Conservation (phyloP, 495 filamentous ascomycete genomes). For the Penicillium manginii region DNA sequence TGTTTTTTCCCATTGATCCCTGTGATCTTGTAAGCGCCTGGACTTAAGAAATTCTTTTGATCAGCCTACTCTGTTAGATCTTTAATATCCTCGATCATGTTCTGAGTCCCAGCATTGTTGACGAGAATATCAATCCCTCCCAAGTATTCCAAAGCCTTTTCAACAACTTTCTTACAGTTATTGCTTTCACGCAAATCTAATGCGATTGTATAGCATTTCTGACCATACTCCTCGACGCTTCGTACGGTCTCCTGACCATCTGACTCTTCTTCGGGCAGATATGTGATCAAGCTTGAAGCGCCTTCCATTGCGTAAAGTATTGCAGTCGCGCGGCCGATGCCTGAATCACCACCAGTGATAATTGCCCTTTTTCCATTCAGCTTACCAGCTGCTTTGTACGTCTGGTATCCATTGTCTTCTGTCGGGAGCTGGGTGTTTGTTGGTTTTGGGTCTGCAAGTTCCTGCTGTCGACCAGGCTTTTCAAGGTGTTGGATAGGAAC, state of each 20-base stretch:
- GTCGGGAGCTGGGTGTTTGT: slow-evolving; percentile 69
- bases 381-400: slow-evolving; percentile 80
- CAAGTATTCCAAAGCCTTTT: slow-evolving; percentile 64
- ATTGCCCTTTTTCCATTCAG: slow-evolving; percentile 73
- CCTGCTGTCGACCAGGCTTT: slow-evolving; percentile 68
- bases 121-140: slow-evolving; percentile 76
- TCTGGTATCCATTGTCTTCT: slow-evolving; percentile 69
- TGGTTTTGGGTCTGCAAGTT: slow-evolving; percentile 66
- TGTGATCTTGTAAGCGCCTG: slow-evolving; percentile 23
- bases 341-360: slow-evolving; percentile 83
- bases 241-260: slow-evolving; percentile 77
- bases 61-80: slow-evolving; percentile 68
- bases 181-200: slow-evolving; percentile 64
- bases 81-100: slow-evolving; percentile 71
- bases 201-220: slow-evolving; percentile 61
- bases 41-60: too few relatives aligned
- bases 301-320: slow-evolving; percentile 86
- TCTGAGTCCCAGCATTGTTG: slow-evolving; percentile 81
- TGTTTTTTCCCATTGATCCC: slow-evolving; percentile 74
- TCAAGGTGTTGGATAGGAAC: slow-evolving; percentile 69
- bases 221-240: slow-evolving; percentile 65
- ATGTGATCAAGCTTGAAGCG: slow-evolving; percentile 72
- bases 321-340: slow-evolving; percentile 79
- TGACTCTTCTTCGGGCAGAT: slow-evolving; percentile 75
- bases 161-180: slow-evolving; percentile 72